These are phyloP conservation scores for Dalbergia cultrata DNA, from an alignment of 306 rosid species.

Conservation along the genomic window DNA sequence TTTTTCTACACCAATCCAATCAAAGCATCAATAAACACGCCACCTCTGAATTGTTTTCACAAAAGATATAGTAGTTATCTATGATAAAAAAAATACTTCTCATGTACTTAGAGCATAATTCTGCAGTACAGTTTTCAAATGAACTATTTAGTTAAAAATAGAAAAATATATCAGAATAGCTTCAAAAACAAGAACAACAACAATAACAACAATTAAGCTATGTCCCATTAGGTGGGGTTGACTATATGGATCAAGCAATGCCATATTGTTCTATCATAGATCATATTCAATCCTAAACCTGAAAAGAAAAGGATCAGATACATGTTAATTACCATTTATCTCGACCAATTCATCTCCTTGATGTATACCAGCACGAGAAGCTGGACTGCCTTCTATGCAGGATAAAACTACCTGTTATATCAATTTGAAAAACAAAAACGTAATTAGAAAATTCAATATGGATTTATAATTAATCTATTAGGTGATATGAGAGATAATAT, in stretches of 20 bases:
- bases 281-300: too few species aligned
- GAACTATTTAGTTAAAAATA: neutral
- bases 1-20: constrained; percentile 8
- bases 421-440: constrained; percentile 6
- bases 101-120: neutral
- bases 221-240: too few species aligned
- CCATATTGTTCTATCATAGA: too few species aligned
- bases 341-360: constrained; percentile 95
- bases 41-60: neutral
- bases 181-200: neutral
- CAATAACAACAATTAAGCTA: neutral
- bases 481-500: constrained; percentile 12
- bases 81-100: neutral
- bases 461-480: neutral
- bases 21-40: neutral
- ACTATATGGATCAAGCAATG: too few species aligned
- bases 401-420: constrained; percentile 85
- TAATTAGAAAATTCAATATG: neutral
- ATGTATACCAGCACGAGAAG: constrained; percentile 94
- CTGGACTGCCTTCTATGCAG: constrained; percentile 87
- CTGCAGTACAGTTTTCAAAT: neutral
- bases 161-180: constrained; percentile 22
- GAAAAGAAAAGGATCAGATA: constrained; percentile 4
- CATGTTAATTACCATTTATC: constrained; percentile 71
- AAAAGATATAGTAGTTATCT: constrained; percentile 9